Conservation (phyloP, 768 basidiomycete genomes). For the Rubroboletus satanas region DNA sequence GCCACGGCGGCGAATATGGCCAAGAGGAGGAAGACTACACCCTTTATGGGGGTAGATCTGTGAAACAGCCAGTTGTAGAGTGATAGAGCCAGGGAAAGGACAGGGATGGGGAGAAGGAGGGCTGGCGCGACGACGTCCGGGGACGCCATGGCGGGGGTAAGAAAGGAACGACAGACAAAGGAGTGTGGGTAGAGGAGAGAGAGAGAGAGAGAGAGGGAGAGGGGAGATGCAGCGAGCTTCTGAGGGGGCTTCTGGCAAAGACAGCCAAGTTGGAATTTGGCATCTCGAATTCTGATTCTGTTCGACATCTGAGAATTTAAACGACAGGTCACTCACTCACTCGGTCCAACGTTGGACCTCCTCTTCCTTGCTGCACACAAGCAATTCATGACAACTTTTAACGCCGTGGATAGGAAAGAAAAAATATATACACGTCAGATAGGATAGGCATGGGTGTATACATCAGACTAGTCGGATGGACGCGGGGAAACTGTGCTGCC, state of each 20-base stretch:
- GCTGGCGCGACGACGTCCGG: conserved; percentile 23
- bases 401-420: neutral
- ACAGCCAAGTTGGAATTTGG: conserved; percentile 9
- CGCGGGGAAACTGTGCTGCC: neutral
- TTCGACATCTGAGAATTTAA: conserved; percentile 5
- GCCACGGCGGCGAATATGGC: conserved; percentile 23
- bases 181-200: conserved; percentile 7
- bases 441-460: neutral
- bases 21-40: conserved; percentile 17
- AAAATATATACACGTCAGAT: neutral
- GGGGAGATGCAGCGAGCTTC: neutral
- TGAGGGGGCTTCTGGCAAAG: conserved; percentile 1
- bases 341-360: too few species aligned
- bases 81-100: conserved; percentile 17
- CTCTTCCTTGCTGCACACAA: too few species aligned
- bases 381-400: neutral
- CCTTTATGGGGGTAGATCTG: conserved; percentile 7
- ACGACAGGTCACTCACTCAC: conserved; percentile 12
- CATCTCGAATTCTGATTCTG: conserved; percentile 19
- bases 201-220: neutral
- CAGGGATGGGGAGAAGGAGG: conserved; percentile 24
- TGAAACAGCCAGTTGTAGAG: conserved; percentile 5
- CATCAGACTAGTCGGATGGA: neutral
- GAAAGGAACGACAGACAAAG: conserved; percentile 18
- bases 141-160: conserved; percentile 19